Base-by-base conservation (phyloP, 2,329 filamentous ascomycete genomes). In the Seiridium cupressi region DNA sequence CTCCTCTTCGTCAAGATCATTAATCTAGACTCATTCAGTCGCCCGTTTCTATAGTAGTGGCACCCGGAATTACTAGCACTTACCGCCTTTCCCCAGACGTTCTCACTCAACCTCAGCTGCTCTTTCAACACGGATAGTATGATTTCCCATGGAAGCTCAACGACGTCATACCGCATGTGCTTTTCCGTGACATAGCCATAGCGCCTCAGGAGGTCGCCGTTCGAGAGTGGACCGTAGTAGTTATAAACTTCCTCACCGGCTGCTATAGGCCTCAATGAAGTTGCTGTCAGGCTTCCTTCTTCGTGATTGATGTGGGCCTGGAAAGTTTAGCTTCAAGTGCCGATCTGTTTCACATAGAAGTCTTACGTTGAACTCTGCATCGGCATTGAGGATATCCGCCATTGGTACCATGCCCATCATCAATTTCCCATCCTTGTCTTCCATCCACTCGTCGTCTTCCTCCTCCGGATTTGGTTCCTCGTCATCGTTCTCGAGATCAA, bases 381-480 rank as follows among this genome's bases (percentile, higher is more conserved):
- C 91, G 0, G 93, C 92, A 68, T 96, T 97, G 38, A 97, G 81
- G 69, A 96, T 88, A 71, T 97, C 93, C 1, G 93, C 93, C 79
- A 97, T 84, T 1, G 93, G 92, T 0, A 97, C 90, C 91, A 97
- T 95, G 57, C 90, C 93, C 75, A 96, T 91, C 71, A 83, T 76
- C 0, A 79, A 76, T 63, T 80, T 79, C 7, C 79, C 79, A 3
- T 88, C 81, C 55, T 81, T 81, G 59, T 90, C 87, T 60, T 89
- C 86, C 1, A 89, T 81, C 78, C 88, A 89, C 48, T 85, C 86
- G 32, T 87, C 86, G 5, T 84, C 78, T 3, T 87, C 84, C 2
- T 86, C 84, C 0, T 85, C 80, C n/a, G 47, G 47, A 4, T 87
- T 80, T 31, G 86, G 82, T 0, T 77, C 70, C 3, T 74, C 67